A percentile compares a stretch with the other conserved stretches of the same genome.
Conservation (phyloP, 192 early-diverging fungal species). For the Umbelopsis vinacea region DNA sequence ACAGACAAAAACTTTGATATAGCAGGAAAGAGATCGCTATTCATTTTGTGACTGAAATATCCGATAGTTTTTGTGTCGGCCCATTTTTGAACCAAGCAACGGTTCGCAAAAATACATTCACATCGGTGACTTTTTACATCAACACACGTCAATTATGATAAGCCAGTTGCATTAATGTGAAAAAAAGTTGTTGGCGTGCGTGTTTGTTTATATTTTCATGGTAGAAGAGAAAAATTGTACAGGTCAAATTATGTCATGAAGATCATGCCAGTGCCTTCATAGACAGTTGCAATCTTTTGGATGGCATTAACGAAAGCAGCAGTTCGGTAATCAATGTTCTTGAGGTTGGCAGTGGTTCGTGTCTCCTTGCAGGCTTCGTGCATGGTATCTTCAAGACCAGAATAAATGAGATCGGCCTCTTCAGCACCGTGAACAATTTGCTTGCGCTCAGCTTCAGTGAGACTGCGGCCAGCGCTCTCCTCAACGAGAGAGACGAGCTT, state of each 20-base stretch:
- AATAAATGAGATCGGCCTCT: constrained; percentile 85
- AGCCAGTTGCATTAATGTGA: neutral
- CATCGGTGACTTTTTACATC: neutral
- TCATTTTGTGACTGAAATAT: neutral
- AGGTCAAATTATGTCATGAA: constrained; percentile 56
- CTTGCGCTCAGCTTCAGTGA: constrained; percentile 75
- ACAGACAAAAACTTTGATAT: too few species aligned
- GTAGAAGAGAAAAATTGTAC: neutral
- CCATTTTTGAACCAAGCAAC: neutral
- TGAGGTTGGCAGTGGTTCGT: constrained; percentile 62
- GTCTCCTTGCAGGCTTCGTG: constrained; percentile 79
- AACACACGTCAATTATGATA: neutral
- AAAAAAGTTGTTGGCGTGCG: neutral
- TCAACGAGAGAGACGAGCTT: constrained; percentile 75
- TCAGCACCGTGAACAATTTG: constrained; percentile 81
- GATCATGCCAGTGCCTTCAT: constrained; percentile 76
- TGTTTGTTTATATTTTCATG: neutral
- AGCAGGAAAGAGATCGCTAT: neutral
- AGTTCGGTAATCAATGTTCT: constrained; percentile 76
- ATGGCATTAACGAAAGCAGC: constrained; percentile 81
- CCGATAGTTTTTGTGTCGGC: too few species aligned
- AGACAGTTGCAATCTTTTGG: constrained; percentile 78
- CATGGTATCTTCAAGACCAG: constrained; percentile 88
- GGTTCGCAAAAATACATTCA: too few species aligned
- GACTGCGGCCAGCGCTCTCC: constrained; percentile 71